Base-by-base conservation (phyloP, 2,329 filamentous ascomycete species). In the Xylariaceae sp. region DNA sequence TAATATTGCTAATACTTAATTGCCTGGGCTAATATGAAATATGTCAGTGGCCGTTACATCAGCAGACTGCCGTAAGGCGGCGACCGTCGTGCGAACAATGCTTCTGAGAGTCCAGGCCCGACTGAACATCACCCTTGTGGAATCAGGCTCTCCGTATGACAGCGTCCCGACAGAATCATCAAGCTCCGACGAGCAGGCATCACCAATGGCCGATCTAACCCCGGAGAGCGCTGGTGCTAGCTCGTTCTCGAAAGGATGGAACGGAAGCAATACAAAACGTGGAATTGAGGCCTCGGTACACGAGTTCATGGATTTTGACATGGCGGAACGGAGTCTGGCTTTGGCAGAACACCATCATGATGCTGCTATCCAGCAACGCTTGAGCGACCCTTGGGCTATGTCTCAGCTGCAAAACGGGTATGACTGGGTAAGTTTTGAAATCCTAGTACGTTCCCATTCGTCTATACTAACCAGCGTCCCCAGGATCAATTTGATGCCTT, bases 51-150 rank as follows among this genome's bases (percentile, higher is more conserved):
- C 74, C 2, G 53, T 59, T 12, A 64, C 66, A 8, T 62, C 70
- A 21, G 60, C 65, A 1, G 77, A 78, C 51, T 69, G 75, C 44
- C 71, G 65, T 39, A 79, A 77, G 65, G 76, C 77, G 22, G 72
- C 71, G 10, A 71, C 73, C 34, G 72, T 77, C 6, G 62, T 80
- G 49, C 68, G 70, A 5, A 72, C 70, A 3, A 77, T 80, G 71
- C 64, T 80, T 32, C 65, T 66, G 2, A 76, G 72, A 58, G 65
- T 79, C 6, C 71, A 66, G 32, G 47, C 57, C 16, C 60, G 65
- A 6, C 44, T 64, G 13, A 62, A 60, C 1, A 53, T 57, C 7
- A 45, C 41, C 37, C 19, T 51, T 29, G 49, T 55, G 3, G 56
- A 51, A 18, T 32, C 44, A 12, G 51, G 30, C 26, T 47, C 41